phyloP scores from a whole-genome alignment of 441 rosid species.

The Corymbia calophylla region DNA sequence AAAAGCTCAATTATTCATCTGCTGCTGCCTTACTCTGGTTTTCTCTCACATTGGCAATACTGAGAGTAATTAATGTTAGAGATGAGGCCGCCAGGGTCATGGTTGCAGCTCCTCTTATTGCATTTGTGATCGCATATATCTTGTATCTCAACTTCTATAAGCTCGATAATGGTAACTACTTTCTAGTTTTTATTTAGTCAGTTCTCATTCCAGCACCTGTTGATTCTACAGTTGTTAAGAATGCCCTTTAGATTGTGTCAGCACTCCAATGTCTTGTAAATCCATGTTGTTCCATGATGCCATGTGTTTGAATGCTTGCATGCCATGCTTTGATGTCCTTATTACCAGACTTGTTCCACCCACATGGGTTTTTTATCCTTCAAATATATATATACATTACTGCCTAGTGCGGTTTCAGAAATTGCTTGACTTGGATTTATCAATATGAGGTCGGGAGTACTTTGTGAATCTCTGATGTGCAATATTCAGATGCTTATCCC shows the following conservation, averaged over 20 bases:
- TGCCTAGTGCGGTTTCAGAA: background rate
- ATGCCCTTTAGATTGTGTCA: background rate
- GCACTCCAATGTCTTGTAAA: background rate
- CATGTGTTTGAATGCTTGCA: background rate
- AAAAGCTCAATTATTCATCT: conserved; percentile 1
- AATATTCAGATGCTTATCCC: background rate
- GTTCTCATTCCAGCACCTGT: background rate
- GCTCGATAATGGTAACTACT: conserved; percentile 62
- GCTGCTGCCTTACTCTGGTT: conserved; percentile 78
- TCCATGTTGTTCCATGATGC: background rate
- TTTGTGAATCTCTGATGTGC: background rate
- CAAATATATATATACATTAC: too few relatives aligned
- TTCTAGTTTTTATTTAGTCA: background rate
- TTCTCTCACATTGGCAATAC: conserved; percentile 62
- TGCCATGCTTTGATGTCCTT: background rate
- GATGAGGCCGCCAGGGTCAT: conserved; percentile 83
- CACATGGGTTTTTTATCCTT: background rate
- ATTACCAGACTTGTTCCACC: background rate
- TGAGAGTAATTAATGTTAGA: conserved; percentile 54
- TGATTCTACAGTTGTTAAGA: background rate
- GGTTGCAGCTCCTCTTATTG: conserved; percentile 86
- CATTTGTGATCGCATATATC: conserved; percentile 73
- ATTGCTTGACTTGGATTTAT: background rate
- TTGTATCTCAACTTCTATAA: conserved; percentile 64
- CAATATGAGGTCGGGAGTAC: background rate